A percentile compares a stretch with the other conserved stretches of the same genome.
Conservation (phyloP, 495 filamentous ascomycete genomes). For the Penicillium egyptiacum region DNA sequence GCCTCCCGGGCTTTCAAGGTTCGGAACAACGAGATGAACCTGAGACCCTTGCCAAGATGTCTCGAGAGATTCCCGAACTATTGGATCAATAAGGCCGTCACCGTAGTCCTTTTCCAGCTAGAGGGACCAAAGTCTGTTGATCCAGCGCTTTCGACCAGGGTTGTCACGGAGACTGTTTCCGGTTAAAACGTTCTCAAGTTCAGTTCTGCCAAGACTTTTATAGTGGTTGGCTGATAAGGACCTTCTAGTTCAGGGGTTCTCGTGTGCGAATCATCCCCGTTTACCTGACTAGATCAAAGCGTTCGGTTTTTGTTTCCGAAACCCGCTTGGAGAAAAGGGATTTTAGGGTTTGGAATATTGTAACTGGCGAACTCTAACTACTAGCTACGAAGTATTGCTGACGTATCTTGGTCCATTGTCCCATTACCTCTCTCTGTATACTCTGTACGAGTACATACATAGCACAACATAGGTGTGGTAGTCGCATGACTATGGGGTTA, state of each 20-base stretch:
- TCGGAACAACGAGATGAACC: background rate
- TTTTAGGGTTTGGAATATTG: background rate
- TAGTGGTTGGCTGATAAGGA: background rate
- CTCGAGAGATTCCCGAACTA: background rate
- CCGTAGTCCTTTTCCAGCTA: slow-evolving; percentile 9
- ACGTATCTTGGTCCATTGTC: background rate
- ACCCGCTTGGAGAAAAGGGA: too few species aligned
- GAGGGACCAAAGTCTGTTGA: slow-evolving; percentile 6
- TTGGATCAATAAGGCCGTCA: slow-evolving; percentile 4
- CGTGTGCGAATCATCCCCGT: background rate
- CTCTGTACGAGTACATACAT: background rate
- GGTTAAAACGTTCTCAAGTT: background rate
- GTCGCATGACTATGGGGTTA: too few species aligned
- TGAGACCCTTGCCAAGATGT: background rate
- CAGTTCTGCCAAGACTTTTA: background rate
- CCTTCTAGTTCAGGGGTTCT: slow-evolving; percentile 1
- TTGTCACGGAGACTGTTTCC: background rate
- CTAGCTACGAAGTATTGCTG: too few species aligned
- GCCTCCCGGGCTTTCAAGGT: background rate
- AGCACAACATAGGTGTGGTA: too few species aligned
- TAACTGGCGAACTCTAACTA: background rate
- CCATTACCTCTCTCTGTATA: background rate
- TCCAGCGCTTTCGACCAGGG: background rate
- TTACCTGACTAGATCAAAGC: background rate
- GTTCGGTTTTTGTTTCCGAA: background rate